phyloP scores from a whole-genome alignment of 371 early-diverging fungal species.

The Mucor lusitanicus region DNA sequence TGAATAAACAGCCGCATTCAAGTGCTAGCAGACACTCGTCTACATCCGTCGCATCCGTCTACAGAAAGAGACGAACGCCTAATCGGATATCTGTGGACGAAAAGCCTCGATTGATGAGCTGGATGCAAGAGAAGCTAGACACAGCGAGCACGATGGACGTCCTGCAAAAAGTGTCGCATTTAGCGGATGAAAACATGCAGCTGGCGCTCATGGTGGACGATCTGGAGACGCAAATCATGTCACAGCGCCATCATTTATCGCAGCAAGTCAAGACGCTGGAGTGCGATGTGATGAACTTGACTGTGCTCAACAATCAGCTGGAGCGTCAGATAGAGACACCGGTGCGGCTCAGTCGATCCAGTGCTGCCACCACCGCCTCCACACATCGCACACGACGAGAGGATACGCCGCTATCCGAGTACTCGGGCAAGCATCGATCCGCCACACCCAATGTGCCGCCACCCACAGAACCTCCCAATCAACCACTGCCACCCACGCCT shows the following conservation, averaged over 20 bases:
- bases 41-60: neutral
- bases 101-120: neutral
- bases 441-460: constrained; percentile 1
- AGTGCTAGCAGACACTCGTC: neutral
- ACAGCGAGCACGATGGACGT: neutral
- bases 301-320: neutral
- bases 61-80: neutral
- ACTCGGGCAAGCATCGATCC: neutral
- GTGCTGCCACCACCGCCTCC: neutral
- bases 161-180: neutral
- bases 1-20: neutral
- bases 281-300: constrained; percentile 1
- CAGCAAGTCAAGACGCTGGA: neutral
- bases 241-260: neutral
- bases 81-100: neutral
- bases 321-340: neutral
- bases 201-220: neutral
- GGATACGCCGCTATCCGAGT: neutral
- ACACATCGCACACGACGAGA: neutral
- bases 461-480: constrained; percentile 9
- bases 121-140: neutral
- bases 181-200: constrained; percentile 7
- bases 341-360: neutral
- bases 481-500: constrained; percentile 21
- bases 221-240: neutral